Conservation (phyloP, 2,329 filamentous ascomycete genomes). For the Sclerotinia sclerotiorum region DNA sequence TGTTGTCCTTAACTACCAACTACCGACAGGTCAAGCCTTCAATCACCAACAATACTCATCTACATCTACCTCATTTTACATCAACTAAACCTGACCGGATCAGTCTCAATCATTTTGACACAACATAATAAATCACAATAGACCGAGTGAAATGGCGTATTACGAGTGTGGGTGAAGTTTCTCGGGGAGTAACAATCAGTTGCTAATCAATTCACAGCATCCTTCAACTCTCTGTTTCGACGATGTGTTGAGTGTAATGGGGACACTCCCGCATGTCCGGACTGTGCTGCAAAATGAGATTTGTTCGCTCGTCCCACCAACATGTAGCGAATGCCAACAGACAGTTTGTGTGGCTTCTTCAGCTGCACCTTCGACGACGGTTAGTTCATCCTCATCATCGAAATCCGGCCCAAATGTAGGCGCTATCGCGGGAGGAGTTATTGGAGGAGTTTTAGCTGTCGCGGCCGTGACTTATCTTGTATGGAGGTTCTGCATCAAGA, state of each 20-base stretch:
- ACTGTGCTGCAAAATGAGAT: constrained; percentile 55
- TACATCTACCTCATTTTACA: not conserved
- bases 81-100: not conserved
- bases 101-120: constrained; percentile 13
- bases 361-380: constrained; percentile 31
- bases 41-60: not conserved
- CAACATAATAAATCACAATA: constrained; percentile 23
- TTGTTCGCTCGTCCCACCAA: constrained; percentile 59
- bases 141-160: constrained; percentile 8
- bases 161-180: constrained; percentile 23
- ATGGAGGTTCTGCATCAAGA: constrained; percentile 86
- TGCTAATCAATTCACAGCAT: constrained; percentile 34
- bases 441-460: constrained; percentile 78
- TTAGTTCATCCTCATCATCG: constrained; percentile 37
- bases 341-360: constrained; percentile 53
- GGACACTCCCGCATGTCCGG: constrained; percentile 56
- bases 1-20: not conserved
- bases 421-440: constrained; percentile 86
- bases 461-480: constrained; percentile 75
- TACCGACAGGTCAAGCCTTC: constrained; percentile 8
- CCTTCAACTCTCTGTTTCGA: constrained; percentile 48
- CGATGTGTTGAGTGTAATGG: constrained; percentile 57
- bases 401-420: constrained; percentile 65
- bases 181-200: constrained; percentile 22
- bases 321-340: constrained; percentile 59